Base-by-base conservation (phyloP, 257 asterid species). In the Solanum tacnaense region DNA sequence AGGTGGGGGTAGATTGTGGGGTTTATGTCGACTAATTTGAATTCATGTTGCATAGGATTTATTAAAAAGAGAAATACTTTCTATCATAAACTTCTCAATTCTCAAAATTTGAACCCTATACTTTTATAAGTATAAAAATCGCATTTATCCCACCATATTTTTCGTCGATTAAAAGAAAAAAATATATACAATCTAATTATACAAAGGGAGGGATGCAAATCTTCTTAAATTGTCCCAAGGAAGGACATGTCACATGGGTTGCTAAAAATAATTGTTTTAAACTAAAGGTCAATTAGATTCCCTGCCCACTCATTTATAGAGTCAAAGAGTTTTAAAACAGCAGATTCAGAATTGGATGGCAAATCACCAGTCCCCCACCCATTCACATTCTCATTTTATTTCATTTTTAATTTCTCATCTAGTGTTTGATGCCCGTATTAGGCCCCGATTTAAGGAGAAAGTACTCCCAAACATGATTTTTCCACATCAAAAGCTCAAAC, bases 221-320 rank as follows among this genome's bases (percentile, higher is more conserved):
- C 25, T 72, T 62, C 41, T 73, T 20, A 81, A n/a, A 31, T 68
- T 78, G 84, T 67, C 84, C 76, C 38, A 35, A 83, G 20, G 87
- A n/a, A 88, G 90, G 89, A 89, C 90, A 87, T 87, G 90, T 90
- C 92, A 89, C 90, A 87, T 90, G 91, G 91, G 88, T 62, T 89
- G 88, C 74, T 87, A 27, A 76, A 71, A 6, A 15, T 38, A 35
- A 67, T 67, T 46, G 73, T 52, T 58, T 38, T 18, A 88, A 72
- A 60, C 38, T 74, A 2, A 79, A 90, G 85, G 83, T 84, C 87
- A 88, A 78, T 35, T 72, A 90, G 89, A 88, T 88, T 88, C 88
- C 84, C 87, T 76, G 11, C 36, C n/a, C 89, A 86, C 83, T 18
- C 58, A 65, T 16, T 7, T n/a, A 5, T 81, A 46, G 85, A 27